These are phyloP conservation scores for Malbranchea zuffiana DNA, from an alignment of 2,329 filamentous ascomycete genomes.

Conservation along the genomic window DNA sequence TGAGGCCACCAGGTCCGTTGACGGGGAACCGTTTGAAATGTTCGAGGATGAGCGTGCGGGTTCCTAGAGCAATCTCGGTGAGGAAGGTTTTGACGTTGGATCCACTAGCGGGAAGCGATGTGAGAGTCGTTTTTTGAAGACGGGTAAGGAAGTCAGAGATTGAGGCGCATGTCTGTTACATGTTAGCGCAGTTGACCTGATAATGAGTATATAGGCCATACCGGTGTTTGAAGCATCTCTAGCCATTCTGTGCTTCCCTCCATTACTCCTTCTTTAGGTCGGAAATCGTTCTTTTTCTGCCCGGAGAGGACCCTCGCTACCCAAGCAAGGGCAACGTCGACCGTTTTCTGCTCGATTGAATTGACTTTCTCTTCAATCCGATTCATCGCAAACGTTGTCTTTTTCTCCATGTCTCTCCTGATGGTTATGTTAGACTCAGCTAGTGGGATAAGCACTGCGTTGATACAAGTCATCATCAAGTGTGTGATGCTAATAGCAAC, in stretches of 20 bases:
- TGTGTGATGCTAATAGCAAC: slow-evolving; percentile 80
- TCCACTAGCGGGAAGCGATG: slow-evolving; percentile 53
- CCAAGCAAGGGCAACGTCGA: slow-evolving; percentile 67
- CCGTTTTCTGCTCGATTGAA: slow-evolving; percentile 55
- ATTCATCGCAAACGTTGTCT: slow-evolving; percentile 60
- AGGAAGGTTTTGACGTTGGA: slow-evolving; percentile 73
- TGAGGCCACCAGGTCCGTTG: slow-evolving; percentile 82
- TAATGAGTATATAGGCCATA: slow-evolving; percentile 18
- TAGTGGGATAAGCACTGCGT: slow-evolving; percentile 78
- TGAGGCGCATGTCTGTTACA: slow-evolving; percentile 55
- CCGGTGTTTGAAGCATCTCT: slow-evolving; percentile 69
- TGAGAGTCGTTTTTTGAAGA: slow-evolving; percentile 51
- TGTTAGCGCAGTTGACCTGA: background rate
- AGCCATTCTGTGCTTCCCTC: slow-evolving; percentile 38
- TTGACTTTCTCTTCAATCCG: slow-evolving; percentile 78
- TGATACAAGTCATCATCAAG: slow-evolving; percentile 85
- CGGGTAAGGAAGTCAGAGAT: slow-evolving; percentile 71
- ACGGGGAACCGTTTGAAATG: slow-evolving; percentile 93
- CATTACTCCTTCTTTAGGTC: slow-evolving; percentile 64
- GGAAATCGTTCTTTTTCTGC: slow-evolving; percentile 83
- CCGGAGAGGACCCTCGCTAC: slow-evolving; percentile 57
- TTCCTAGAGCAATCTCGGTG: slow-evolving; percentile 68
- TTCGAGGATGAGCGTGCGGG: slow-evolving; percentile 70
- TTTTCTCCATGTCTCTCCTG: slow-evolving; percentile 77
- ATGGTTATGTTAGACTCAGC: slow-evolving; percentile 85